These are phyloP conservation scores for Ceratorhiza oryzae-sativae DNA, from an alignment of 1,284 basidiomycete species.

Conservation along the genomic window DNA sequence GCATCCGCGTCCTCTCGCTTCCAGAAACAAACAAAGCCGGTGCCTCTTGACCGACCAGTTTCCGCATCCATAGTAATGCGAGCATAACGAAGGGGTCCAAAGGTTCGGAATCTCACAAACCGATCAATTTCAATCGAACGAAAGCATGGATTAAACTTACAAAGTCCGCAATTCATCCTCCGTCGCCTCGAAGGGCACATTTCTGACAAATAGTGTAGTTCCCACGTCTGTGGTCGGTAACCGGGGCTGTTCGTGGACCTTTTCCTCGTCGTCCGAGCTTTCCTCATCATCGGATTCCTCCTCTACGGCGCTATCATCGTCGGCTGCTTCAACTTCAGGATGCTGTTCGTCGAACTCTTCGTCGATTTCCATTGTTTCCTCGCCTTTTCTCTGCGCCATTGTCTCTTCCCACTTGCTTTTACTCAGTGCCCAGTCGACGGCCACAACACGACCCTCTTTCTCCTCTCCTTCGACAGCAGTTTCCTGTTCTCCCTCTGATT, in stretches of 20 bases:
- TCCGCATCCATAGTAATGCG: conserved; percentile 87
- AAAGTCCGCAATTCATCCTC: conserved; percentile 87
- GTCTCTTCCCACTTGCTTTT: conserved; percentile 92
- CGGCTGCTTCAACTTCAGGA: conserved; percentile 48
- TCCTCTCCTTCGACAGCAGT: conserved; percentile 49
- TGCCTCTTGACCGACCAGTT: conserved; percentile 88
- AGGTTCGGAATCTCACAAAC: conserved; percentile 76
- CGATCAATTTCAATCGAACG: background rate
- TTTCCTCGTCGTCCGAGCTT: conserved; percentile 55
- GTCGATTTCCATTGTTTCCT: conserved; percentile 50
- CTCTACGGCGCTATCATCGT: conserved; percentile 47
- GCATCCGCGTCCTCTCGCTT: conserved; percentile 89
- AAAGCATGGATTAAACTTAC: conserved; percentile 55
- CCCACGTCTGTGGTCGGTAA: conserved; percentile 83
- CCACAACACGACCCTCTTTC: conserved; percentile 71
- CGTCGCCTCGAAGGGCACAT: conserved; percentile 90
- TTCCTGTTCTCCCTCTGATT: conserved; percentile 49
- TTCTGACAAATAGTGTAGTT: conserved; percentile 93
- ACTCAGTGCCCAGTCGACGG: conserved; percentile 96
- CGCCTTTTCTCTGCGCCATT: conserved; percentile 52
- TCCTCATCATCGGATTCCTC: conserved; percentile 51
- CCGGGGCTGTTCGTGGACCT: conserved; percentile 69
- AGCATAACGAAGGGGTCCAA: conserved; percentile 93
- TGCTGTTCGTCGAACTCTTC: conserved; percentile 52
- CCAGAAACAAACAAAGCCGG: conserved; percentile 98